Percentiles rank a stretch among this genome's conserved stretches.
These are phyloP conservation scores for Candida sanyaensis DNA, from an alignment of 1,139 yeast genomes.

Conservation along the genomic window DNA sequence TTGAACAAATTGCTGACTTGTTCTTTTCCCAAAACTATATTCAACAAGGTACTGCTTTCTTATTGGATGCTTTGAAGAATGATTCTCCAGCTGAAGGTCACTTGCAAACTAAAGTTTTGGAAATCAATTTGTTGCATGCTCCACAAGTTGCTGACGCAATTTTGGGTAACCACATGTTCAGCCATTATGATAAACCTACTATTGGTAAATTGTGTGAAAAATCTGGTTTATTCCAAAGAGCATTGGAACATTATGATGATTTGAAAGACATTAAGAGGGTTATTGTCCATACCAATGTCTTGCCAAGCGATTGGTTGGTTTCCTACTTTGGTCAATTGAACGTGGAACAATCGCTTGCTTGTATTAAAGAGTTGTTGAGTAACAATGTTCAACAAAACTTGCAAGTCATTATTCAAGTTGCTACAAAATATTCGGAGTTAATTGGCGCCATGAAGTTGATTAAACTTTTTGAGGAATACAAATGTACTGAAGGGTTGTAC, in stretches of 20 bases:
- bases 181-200: slow-evolving; percentile 92
- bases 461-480: slow-evolving; percentile 90
- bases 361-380: slow-evolving; percentile 83
- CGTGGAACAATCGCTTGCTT: slow-evolving; percentile 89
- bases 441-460: slow-evolving; percentile 85
- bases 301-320: slow-evolving; percentile 94
- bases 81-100: slow-evolving; percentile 96
- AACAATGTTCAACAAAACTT: slow-evolving; percentile 83
- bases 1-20: slow-evolving; percentile 88
- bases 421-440: slow-evolving; percentile 92
- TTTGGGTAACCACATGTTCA: slow-evolving; percentile 92
- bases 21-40: slow-evolving; percentile 92
- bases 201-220: slow-evolving; percentile 92
- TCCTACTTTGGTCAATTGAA: slow-evolving; percentile 90
- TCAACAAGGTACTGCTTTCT: slow-evolving; percentile 98
- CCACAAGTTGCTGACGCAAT: slow-evolving; percentile 99
- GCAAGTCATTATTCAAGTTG: slow-evolving; percentile 94
- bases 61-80: slow-evolving; percentile 91
- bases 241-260: slow-evolving; percentile 93
- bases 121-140: slow-evolving; percentile 90
- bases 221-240: slow-evolving; percentile 92
- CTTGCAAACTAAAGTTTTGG: slow-evolving; percentile 91
- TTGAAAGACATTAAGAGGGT: slow-evolving; percentile 95
- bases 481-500: slow-evolving; percentile 90
- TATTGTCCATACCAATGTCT: slow-evolving; percentile 79